Percentiles rank a stretch among this genome's conserved stretches.
Conservation (phyloP, 208 protist genomes). For the Leishmania mexicana region DNA sequence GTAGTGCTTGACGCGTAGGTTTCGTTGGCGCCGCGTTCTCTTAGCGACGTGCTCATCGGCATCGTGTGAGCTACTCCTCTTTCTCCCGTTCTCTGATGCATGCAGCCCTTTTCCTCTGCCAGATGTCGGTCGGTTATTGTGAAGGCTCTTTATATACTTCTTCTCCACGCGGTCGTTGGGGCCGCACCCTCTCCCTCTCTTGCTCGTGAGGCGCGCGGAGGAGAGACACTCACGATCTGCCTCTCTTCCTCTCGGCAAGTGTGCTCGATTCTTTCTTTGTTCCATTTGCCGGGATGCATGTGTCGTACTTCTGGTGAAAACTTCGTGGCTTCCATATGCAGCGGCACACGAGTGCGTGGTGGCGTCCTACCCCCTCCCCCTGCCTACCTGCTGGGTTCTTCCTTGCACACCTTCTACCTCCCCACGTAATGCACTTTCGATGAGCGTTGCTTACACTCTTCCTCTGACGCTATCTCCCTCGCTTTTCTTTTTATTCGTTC, state of each 20-base stretch:
- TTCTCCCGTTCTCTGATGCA: no score
- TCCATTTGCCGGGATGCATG: background rate
- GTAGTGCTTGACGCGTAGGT: background rate
- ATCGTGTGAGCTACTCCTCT: background rate
- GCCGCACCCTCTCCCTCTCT: background rate
- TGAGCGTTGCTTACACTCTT: background rate
- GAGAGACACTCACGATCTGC: background rate
- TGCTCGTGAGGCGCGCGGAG: background rate
- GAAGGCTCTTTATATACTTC: background rate
- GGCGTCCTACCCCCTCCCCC: background rate
- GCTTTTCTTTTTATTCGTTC: background rate
- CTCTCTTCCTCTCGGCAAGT: background rate
- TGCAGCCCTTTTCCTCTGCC: background rate
- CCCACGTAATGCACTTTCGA: background rate
- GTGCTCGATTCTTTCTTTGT: background rate
- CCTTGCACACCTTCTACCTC: background rate
- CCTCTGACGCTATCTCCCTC: background rate
- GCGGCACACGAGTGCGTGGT: background rate
- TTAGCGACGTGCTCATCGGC: background rate
- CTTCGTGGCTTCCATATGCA: background rate
- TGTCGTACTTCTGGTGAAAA: background rate
- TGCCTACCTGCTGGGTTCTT: background rate
- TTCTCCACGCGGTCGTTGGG: background rate
- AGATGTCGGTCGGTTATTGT: background rate
- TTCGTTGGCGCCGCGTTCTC: background rate